Percentiles rank a stretch among this genome's conserved stretches.
Conservation (phyloP, 2,329 filamentous ascomycete species). For the Talaromyces sp. region DNA sequence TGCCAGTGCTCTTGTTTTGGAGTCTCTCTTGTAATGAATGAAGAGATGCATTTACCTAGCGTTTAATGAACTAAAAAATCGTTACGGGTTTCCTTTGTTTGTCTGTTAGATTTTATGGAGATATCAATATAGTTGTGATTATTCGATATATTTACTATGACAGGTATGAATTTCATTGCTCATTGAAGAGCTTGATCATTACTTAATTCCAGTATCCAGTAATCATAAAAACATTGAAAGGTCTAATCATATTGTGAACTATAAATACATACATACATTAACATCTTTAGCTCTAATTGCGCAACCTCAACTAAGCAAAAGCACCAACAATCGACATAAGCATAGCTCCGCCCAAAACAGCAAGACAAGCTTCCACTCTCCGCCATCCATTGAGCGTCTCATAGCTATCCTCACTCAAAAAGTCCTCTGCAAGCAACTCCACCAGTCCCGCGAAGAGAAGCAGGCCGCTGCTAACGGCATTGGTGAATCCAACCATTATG, state of each 20-base stretch:
- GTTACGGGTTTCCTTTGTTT: slow-evolving; percentile 1
- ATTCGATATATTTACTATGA: not conserved
- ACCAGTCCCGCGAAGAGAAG: slow-evolving; percentile 79
- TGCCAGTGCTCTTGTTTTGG: slow-evolving; percentile 88
- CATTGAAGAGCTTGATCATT: not conserved
- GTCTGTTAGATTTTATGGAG: not conserved
- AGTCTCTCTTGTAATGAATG: slow-evolving; percentile 50
- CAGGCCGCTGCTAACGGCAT: slow-evolving; percentile 76
- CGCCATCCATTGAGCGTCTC: slow-evolving; percentile 55
- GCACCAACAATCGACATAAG: slow-evolving; percentile 67
- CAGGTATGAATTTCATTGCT: not conserved
- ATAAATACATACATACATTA: not conserved
- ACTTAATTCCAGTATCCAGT: not conserved
- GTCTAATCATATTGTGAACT: not conserved
- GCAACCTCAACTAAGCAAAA: slow-evolving; percentile 49
- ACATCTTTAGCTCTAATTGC: not conserved
- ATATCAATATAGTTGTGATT: not conserved
- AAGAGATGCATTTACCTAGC: not conserved
- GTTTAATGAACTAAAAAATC: slow-evolving; percentile 1
- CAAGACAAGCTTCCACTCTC: slow-evolving; percentile 59
- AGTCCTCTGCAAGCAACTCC: slow-evolving; percentile 81
- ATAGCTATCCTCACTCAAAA: slow-evolving; percentile 66
- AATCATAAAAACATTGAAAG: not conserved
- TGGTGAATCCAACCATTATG: slow-evolving; percentile 82
- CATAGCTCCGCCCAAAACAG: slow-evolving; percentile 58